phyloP scores from a whole-genome alignment of 2,329 filamentous ascomycete genomes.

The Alternaria ethzedia region DNA sequence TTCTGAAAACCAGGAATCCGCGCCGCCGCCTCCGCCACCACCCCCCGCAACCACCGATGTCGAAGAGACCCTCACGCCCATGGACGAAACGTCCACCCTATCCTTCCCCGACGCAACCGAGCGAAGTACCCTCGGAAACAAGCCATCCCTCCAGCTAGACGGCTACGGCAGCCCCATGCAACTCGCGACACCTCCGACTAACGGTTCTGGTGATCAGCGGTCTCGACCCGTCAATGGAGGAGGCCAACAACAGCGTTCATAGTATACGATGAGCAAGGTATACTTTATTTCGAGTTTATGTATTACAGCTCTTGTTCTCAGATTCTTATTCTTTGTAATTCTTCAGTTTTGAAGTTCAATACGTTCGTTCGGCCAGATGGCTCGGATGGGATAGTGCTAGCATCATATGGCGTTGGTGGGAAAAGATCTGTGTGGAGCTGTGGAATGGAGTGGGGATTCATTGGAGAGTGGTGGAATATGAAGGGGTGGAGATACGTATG shows the following conservation, averaged over 20 bases:
- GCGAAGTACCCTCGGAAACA: constrained; percentile 10
- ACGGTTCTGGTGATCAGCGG: constrained; percentile 36
- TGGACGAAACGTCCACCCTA: constrained; percentile 28
- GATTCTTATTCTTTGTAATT: constrained; percentile 11
- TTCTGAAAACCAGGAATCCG: constrained; percentile 47
- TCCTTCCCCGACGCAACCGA: constrained; percentile 24
- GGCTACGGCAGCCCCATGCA: constrained; percentile 48
- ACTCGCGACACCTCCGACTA: constrained; percentile 53
- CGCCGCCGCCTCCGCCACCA: constrained; percentile 51
- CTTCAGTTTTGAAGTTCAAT: neutral
- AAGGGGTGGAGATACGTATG: neutral
- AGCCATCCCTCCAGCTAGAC: constrained; percentile 9
- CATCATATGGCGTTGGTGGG: constrained; percentile 7
- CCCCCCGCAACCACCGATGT: constrained; percentile 38
- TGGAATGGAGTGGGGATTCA: neutral
- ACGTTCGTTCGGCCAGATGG: neutral
- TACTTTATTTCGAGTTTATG: constrained; percentile 1
- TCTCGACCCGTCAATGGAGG: neutral
- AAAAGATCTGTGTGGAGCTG: neutral
- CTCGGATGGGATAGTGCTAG: neutral
- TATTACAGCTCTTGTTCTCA: neutral
- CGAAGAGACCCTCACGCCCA: constrained; percentile 35
- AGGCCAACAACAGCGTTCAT: neutral
- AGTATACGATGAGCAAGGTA: neutral
- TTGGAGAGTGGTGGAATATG: neutral